These are phyloP conservation scores for Pyronema domesticum DNA, from an alignment of 495 filamentous ascomycete species.

Conservation along the genomic window DNA sequence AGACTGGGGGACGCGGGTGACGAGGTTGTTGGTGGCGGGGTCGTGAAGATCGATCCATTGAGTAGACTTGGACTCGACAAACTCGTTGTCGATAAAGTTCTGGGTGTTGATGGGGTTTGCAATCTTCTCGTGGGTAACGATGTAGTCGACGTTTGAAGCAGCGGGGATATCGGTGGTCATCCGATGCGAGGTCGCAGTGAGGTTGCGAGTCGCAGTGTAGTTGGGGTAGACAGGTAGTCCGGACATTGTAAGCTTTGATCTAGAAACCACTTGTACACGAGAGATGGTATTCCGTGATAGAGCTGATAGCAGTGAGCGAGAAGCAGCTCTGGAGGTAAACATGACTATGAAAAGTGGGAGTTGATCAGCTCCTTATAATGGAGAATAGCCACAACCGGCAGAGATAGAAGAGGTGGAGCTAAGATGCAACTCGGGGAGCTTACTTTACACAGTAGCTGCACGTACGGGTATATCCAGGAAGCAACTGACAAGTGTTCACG, in stretches of 20 bases:
- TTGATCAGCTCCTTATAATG: background rate
- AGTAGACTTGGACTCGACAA: slow-evolving; percentile 53
- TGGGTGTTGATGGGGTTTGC: slow-evolving; percentile 57
- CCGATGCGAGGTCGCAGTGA: slow-evolving; percentile 24
- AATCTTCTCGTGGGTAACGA: slow-evolving; percentile 68
- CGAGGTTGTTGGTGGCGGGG: slow-evolving; percentile 92
- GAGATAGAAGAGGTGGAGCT: no score
- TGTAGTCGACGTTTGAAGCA: slow-evolving; percentile 34
- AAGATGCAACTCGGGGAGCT: background rate
- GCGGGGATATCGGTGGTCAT: background rate
- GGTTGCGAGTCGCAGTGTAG: slow-evolving; percentile 43
- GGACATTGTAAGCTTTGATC: background rate
- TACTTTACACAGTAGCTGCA: background rate
- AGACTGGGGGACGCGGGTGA: slow-evolving; percentile 93
- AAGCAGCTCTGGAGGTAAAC: slow-evolving; percentile 1
- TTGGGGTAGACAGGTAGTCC: background rate
- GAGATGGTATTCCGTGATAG: background rate
- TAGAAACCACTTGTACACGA: background rate
- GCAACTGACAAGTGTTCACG: slow-evolving; percentile 4
- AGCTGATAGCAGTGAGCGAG: slow-evolving; percentile 1
- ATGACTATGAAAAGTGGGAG: background rate
- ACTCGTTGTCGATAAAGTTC: slow-evolving; percentile 86
- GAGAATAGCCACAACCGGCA: background rate
- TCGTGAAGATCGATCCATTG: slow-evolving; percentile 87
- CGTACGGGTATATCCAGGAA: background rate